These are phyloP conservation scores for Ascochyta pisi DNA, from an alignment of 2,329 filamentous ascomycete genomes.

Conservation along the genomic window DNA sequence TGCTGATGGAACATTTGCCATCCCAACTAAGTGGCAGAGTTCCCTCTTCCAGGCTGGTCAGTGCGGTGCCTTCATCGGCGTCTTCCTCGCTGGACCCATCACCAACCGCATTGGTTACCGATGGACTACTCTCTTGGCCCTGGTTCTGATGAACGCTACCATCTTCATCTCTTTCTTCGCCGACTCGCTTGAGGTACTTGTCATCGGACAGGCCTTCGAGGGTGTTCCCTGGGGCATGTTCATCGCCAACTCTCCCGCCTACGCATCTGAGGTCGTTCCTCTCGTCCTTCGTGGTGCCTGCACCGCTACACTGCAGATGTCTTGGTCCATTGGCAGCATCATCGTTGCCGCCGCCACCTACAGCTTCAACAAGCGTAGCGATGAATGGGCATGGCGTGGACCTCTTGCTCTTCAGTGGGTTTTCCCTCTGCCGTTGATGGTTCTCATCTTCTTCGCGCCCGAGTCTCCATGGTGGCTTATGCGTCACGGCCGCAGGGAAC, in stretches of 20 bases:
- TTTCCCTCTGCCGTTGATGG: conserved; percentile 51
- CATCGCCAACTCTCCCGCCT: conserved; percentile 68
- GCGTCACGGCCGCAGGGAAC: conserved; percentile 49
- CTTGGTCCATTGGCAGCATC: conserved; percentile 67
- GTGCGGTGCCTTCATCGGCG: conserved; percentile 66
- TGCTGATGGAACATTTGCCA: conserved; percentile 43
- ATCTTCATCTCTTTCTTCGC: conserved; percentile 67
- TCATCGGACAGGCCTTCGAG: conserved; percentile 64
- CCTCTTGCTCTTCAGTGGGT: conserved; percentile 51
- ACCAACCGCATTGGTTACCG: conserved; percentile 65
- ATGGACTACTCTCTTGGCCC: conserved; percentile 60
- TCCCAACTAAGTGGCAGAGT: conserved; percentile 63
- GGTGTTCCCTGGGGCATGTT: conserved; percentile 70
- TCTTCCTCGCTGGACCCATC: conserved; percentile 65
- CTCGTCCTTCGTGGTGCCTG: conserved; percentile 62
- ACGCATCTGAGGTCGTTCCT: conserved; percentile 67
- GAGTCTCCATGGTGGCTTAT: conserved; percentile 49
- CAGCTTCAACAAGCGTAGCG: conserved; percentile 53
- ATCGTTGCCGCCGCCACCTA: conserved; percentile 65
- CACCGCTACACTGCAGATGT: conserved; percentile 69
- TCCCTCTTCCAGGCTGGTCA: conserved; percentile 63
- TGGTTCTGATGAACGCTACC: conserved; percentile 63
- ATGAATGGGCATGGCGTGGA: conserved; percentile 33
- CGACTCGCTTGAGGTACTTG: conserved; percentile 54
- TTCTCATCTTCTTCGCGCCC: conserved; percentile 56